phyloP scores from a whole-genome alignment of 2,329 filamentous ascomycete species.

The Venturia nashicola region DNA sequence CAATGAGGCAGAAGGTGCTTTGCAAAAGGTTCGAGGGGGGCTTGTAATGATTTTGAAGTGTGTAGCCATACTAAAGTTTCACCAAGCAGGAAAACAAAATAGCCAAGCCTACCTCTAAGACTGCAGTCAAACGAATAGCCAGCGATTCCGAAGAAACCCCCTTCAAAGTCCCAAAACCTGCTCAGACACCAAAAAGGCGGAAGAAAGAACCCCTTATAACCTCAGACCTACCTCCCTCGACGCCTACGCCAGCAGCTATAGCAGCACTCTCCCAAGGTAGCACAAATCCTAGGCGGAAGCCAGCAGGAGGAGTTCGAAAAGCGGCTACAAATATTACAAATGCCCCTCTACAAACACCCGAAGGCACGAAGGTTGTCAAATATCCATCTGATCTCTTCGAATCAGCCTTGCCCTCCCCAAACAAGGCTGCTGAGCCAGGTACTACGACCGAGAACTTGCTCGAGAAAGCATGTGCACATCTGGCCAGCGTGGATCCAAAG shows the following conservation, averaged over 20 bases:
- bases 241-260: conserved; percentile 8
- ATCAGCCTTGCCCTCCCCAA: conserved; percentile 23
- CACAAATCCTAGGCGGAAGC: neutral
- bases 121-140: neutral
- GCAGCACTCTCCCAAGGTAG: neutral
- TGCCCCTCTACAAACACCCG: conserved; percentile 58
- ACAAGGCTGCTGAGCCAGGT: conserved; percentile 15
- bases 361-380: conserved; percentile 51
- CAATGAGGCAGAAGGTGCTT: neutral
- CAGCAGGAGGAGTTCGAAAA: neutral
- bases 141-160: neutral
- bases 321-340: conserved; percentile 55
- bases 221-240: neutral
- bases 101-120: neutral
- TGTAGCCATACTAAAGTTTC: neutral
- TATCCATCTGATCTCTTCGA: conserved; percentile 15
- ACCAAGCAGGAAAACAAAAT: neutral
- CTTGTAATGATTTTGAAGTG: neutral
- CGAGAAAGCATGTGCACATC: conserved; percentile 60
- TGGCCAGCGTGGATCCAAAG: conserved; percentile 60
- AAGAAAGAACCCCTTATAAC: neutral
- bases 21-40: neutral
- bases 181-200: conserved; percentile 2
- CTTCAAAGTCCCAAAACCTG: neutral
- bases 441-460: conserved; percentile 59